Evolutionary conservation across 2,329 filamentous ascomycete genomes (phyloP).

Genomic region (Metarhizium rileyi): DNA sequence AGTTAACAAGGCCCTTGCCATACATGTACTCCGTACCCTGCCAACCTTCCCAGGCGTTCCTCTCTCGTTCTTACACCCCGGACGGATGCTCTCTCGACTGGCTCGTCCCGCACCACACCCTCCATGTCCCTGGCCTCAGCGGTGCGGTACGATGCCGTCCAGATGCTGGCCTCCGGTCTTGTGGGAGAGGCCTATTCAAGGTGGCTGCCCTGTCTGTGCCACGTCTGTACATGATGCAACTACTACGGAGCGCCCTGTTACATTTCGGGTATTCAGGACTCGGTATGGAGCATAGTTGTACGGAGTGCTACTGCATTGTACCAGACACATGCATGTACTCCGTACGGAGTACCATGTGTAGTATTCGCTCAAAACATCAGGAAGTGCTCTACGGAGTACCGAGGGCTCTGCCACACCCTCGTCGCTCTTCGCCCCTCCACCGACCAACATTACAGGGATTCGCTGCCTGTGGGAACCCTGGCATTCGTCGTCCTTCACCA

Average conservation of each 20-base stretch:
- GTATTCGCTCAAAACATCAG: background rate
- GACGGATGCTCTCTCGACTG: background rate
- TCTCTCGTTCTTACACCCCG: background rate
- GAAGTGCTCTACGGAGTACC: background rate
- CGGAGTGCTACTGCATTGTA: no score
- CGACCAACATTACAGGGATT: constrained; percentile 5
- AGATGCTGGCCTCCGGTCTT: background rate
- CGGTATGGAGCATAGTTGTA: background rate
- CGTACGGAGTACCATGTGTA: background rate
- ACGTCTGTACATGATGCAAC: background rate
- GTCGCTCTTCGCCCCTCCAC: background rate
- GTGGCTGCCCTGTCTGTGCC: background rate
- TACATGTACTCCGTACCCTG: no score
- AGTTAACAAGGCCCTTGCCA: constrained; percentile 2
- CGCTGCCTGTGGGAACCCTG: constrained; percentile 2
- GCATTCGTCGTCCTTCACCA: constrained; percentile 3
- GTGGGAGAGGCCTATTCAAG: background rate
- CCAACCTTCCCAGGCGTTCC: background rate
- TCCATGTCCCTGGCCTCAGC: background rate
- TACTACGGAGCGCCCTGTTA: background rate
- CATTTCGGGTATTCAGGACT: background rate
- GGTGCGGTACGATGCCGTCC: background rate
- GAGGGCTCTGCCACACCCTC: background rate
- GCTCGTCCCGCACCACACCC: background rate
- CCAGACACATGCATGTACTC: no score